Evolutionary conservation across 2,329 filamentous ascomycete species (phyloP).

Genomic region (Cladophialophora exuberans): DNA sequence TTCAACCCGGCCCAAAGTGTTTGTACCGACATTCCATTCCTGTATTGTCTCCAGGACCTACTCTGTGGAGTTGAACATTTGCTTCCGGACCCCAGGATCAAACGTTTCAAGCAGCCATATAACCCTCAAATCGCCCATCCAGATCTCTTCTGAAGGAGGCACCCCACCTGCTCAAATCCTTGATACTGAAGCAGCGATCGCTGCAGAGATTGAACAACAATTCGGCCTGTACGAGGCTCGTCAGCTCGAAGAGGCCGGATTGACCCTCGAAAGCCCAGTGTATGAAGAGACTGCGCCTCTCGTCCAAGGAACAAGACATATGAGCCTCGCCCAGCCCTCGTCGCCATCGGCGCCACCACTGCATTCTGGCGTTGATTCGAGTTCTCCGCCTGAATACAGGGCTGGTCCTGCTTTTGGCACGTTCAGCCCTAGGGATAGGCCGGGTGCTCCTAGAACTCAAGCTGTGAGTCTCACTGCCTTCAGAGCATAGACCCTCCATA

Average conservation of each 20-base stretch:
- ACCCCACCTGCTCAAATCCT: constrained; percentile 11
- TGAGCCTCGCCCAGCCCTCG: constrained; percentile 20
- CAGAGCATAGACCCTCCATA: constrained; percentile 9
- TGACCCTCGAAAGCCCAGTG: constrained; percentile 24
- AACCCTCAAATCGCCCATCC: constrained; percentile 48
- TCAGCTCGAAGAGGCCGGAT: constrained; percentile 14
- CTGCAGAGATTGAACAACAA: constrained; percentile 30
- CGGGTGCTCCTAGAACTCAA: constrained; percentile 27
- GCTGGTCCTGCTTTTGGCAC: constrained; percentile 17
- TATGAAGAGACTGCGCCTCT: constrained; percentile 23
- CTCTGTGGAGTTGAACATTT: constrained; percentile 61
- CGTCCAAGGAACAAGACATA: constrained; percentile 19
- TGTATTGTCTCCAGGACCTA: constrained; percentile 70
- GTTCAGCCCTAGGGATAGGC: constrained; percentile 24
- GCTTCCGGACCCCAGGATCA: constrained; percentile 53
- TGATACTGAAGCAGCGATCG: constrained; percentile 23
- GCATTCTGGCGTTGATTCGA: neutral
- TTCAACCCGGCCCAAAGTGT: constrained; percentile 41
- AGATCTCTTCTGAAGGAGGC: constrained; percentile 39
- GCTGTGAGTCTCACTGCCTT: constrained; percentile 24
- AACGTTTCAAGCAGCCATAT: constrained; percentile 45
- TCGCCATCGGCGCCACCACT: neutral
- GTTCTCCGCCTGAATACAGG: constrained; percentile 25
- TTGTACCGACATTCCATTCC: constrained; percentile 70
- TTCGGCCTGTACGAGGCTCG: constrained; percentile 29